Evolutionary conservation across 108 stramenopile species (phyloP).

Genomic region (Seminavis robusta): DNA sequence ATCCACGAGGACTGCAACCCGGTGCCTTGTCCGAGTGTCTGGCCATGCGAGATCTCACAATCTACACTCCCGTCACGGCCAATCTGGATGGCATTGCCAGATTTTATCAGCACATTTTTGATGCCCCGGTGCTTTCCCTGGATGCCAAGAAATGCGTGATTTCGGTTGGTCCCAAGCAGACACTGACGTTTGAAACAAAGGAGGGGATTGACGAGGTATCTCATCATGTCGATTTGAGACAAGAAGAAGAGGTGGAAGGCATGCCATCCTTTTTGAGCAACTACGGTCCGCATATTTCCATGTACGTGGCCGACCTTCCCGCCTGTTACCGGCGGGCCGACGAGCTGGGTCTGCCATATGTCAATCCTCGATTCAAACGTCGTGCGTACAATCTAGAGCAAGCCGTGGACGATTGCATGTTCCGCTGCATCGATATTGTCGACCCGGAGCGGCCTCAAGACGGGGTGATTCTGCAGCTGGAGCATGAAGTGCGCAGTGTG

Average conservation of each 20-base stretch:
- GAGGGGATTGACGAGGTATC: conserved; percentile 24
- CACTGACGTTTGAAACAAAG: conserved; percentile 57
- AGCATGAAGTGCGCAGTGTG: conserved; percentile 55
- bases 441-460: conserved; percentile 37
- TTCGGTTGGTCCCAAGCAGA: conserved; percentile 59
- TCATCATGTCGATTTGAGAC: conserved; percentile 50
- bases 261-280: conserved; percentile 32
- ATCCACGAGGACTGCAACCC: conserved; percentile 29
- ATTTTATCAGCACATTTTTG: conserved; percentile 53
- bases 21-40: conserved; percentile 31
- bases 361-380: conserved; percentile 59
- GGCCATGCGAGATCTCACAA: conserved; percentile 47
- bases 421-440: conserved; percentile 49
- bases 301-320: conserved; percentile 42
- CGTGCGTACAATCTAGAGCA: conserved; percentile 43
- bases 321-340: conserved; percentile 27
- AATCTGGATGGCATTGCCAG: conserved; percentile 59
- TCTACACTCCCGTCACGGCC: conserved; percentile 29
- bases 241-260: conserved; percentile 18
- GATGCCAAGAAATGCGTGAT: conserved; percentile 11
- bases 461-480: conserved; percentile 38
- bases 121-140: conserved; percentile 28
- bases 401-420: conserved; percentile 69
- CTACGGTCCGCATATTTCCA: conserved; percentile 59
- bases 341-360: conserved; percentile 38